These are phyloP conservation scores for Infundibulicybe gibba DNA, from an alignment of 768 basidiomycete genomes.

Conservation along the genomic window DNA sequence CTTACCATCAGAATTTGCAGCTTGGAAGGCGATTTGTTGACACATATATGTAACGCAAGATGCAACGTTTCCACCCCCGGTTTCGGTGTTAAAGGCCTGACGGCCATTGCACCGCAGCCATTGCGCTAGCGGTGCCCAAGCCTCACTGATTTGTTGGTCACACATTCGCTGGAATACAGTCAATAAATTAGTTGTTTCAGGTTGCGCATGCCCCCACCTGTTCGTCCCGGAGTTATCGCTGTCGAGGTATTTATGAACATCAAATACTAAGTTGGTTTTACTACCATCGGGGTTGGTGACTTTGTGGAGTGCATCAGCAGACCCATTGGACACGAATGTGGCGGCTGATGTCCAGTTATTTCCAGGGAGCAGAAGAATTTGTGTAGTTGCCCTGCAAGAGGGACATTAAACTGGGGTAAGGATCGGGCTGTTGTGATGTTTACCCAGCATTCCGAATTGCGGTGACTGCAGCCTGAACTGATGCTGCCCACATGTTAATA, in stretches of 20 bases:
- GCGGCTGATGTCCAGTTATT: constrained; percentile 4
- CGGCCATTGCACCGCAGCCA: constrained; percentile 34
- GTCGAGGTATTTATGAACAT: constrained; percentile 62
- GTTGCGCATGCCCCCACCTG: constrained; percentile 7
- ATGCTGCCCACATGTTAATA: constrained; percentile 38
- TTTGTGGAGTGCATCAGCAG: constrained; percentile 37
- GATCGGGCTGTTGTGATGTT: constrained; percentile 15
- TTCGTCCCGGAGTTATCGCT: constrained; percentile 42
- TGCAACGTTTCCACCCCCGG: constrained; percentile 49
- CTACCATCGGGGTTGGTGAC: constrained; percentile 40
- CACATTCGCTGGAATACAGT: constrained; percentile 19
- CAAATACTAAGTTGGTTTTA: constrained; percentile 44
- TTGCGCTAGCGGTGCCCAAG: constrained; percentile 39
- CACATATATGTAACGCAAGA: constrained; percentile 37
- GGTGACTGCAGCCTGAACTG: constrained; percentile 53
- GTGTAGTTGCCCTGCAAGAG: constrained; percentile 32
- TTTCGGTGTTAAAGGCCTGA: constrained; percentile 40
- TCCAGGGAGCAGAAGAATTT: constrained; percentile 56
- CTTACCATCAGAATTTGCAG: constrained; percentile 45
- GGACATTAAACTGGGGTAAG: background rate
- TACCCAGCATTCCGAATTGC: constrained; percentile 59
- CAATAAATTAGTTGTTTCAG: background rate
- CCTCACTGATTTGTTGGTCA: constrained; percentile 39
- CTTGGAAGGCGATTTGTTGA: constrained; percentile 42
- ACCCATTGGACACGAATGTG: constrained; percentile 37